Conservation (phyloP, 1,139 yeast genomes). For the Zygosaccharomyces sapae region DNA sequence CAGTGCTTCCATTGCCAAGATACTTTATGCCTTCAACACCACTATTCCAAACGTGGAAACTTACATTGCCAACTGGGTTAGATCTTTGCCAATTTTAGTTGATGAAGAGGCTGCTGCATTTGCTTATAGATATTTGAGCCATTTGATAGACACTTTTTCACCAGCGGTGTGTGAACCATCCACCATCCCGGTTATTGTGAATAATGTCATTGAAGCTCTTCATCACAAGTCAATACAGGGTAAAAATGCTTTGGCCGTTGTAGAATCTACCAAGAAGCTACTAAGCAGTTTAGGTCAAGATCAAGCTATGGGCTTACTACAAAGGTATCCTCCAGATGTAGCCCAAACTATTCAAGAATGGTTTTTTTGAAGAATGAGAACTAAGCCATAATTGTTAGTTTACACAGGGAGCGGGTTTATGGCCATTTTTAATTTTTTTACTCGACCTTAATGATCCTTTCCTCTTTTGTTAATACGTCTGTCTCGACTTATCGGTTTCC, state of each 20-base stretch:
- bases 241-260: constrained; percentile 60
- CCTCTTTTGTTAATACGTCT: not conserved
- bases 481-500: not conserved
- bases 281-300: constrained; percentile 48
- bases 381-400: not conserved
- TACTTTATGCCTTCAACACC: constrained; percentile 54
- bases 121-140: constrained; percentile 71
- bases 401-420: not conserved
- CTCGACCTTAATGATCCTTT: not conserved
- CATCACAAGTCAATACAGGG: constrained; percentile 66
- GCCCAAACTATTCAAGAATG: constrained; percentile 60
- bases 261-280: constrained; percentile 52
- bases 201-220: constrained; percentile 73
- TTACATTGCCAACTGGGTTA: constrained; percentile 72
- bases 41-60: constrained; percentile 59
- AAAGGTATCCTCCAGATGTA: constrained; percentile 58
- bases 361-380: constrained; percentile 41
- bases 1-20: constrained; percentile 77
- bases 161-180: constrained; percentile 48
- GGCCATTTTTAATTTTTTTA: not conserved
- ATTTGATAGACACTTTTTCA: constrained; percentile 67
- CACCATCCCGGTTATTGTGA: constrained; percentile 61
- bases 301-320: constrained; percentile 62
- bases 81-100: constrained; percentile 72
- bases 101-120: constrained; percentile 91